Evolutionary conservation across 371 early-diverging fungal genomes (phyloP), one percentile per base, ranked within the genome.

Genomic region (Mortierella sp.): DNA sequence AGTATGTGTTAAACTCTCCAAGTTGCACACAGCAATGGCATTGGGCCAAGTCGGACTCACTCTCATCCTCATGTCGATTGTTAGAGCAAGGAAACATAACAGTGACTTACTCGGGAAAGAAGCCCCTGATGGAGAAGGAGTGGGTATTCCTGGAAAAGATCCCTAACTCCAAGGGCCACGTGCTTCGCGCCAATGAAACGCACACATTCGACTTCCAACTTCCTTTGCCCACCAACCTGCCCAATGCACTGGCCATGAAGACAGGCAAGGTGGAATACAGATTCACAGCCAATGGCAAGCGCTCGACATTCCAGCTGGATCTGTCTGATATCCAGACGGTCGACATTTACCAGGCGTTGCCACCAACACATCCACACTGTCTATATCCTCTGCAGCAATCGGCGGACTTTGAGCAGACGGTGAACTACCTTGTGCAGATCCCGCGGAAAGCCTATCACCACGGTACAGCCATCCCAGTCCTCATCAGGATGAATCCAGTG

Each of bases 311-410:
- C 34, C 47, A 48, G 1, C 37, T 61, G 25, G 68, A 74, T 31
- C 46, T 67, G 16, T 34, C 53, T 16, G n/a, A 24, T 28, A 49
- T 57, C 12, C 64, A 60, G 28, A 13, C 63, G 9, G 29, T 74
- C 21, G 76, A 74, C 45, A 68, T 74, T 37, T 74, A 67, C 21
- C 76, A 74, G 53, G 63, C 76, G 9, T 53, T 74, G 14, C 76
- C 76, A 29, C 68, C 76, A 16, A n/a, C 59, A 0, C 76, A 74
- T 29, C 60, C 63, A 21, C 63, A 68, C 22, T 74, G 76, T 19
- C n/a, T 64, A 12, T 64, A 74, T 44, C 76, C 76, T 1, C n/a
- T 60, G 13, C 76, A 74, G 13, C 48, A 47, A 13, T 39, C 68
- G 1, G 64, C 68, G 17, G 58, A 67, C 34, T 74, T 67, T 60